These are phyloP conservation scores for Trifolium fragiferum DNA, from an alignment of 306 rosid genomes.

Conservation along the genomic window DNA sequence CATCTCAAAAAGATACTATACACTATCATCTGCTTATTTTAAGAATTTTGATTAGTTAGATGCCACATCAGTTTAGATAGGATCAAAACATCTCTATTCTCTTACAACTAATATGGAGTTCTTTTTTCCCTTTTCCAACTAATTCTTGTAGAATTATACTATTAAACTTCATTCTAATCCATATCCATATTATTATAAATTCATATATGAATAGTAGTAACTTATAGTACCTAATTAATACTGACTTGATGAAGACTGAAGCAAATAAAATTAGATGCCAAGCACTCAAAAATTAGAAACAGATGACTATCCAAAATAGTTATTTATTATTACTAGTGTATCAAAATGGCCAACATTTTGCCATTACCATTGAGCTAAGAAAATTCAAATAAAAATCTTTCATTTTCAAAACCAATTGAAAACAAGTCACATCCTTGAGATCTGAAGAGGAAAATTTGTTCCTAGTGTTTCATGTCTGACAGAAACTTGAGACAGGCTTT, in stretches of 20 bases:
- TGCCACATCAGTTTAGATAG: neutral
- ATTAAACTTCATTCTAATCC: too few relatives aligned
- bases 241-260: neutral
- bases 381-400: slow-evolving; percentile 2
- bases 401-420: slow-evolving; percentile 15
- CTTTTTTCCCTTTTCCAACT: neutral
- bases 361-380: slow-evolving; percentile 13
- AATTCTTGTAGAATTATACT: neutral
- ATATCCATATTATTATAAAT: too few relatives aligned
- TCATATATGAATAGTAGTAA: neutral
- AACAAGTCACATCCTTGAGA: slow-evolving; percentile 55
- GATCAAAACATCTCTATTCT: neutral
- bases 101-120: neutral
- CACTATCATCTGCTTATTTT: too few relatives aligned
- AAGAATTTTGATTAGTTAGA: too few relatives aligned
- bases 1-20: neutral
- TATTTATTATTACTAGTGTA: neutral
- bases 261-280: neutral
- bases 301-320: slow-evolving; percentile 3
- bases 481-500: slow-evolving; percentile 41
- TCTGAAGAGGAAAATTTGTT: slow-evolving; percentile 58
- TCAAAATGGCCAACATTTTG: slow-evolving; percentile 21
- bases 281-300: neutral
- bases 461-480: slow-evolving; percentile 50
- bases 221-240: neutral